Evolutionary conservation across 2,329 filamentous ascomycete genomes (phyloP), one percentile per base, ranked within the genome.

Genomic region (Cercospora zeae-maydis): DNA sequence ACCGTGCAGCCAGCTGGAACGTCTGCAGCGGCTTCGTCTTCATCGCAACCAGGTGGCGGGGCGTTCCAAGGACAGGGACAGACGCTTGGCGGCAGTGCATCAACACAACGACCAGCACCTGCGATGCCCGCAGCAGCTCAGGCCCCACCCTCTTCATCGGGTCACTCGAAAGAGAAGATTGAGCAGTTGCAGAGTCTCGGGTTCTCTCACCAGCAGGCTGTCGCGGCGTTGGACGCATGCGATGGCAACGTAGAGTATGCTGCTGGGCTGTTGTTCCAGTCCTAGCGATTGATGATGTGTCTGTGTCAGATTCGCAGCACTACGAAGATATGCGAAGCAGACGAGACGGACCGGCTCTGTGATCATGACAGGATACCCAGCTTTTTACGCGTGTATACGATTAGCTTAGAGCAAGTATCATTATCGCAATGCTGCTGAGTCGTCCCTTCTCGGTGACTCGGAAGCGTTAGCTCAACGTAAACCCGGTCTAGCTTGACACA

Each of bases 181-280:
- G 86, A 91, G 57, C 88, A 89, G 71, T 84, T 98, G 37, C 83
- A 89, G 53, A 84, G 86, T 52, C 81, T 98, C 67, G 93, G 93
- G 0, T 92, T 95, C 68, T 85, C 88, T 1, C 83, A 88, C 58
- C 84, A 89, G 64, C 84, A 91, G 69, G 93, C 93, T 0, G 83
- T 95, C 58, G 86, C 89, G 63, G 92, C 93, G 2, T 80, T 99
- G 57, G 86, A 92, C 71, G 91, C 91, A 31, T 90, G 91, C 14
- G 87, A 87, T 19, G 93, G 95, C 19, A 91, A 98, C 72, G 86
- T 97, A 7, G 91, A 98, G 66, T 86, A 88, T 67, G 93, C 93
- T n/a, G 93, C 92, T 52, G 88, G 89, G 54, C 82, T 96, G 66
- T 83, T 97, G 58, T 91, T 87, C 37, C 57, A 63, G 31, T 39